Conservation (phyloP, 495 filamentous ascomycete species). For the Xylaria venustula region DNA sequence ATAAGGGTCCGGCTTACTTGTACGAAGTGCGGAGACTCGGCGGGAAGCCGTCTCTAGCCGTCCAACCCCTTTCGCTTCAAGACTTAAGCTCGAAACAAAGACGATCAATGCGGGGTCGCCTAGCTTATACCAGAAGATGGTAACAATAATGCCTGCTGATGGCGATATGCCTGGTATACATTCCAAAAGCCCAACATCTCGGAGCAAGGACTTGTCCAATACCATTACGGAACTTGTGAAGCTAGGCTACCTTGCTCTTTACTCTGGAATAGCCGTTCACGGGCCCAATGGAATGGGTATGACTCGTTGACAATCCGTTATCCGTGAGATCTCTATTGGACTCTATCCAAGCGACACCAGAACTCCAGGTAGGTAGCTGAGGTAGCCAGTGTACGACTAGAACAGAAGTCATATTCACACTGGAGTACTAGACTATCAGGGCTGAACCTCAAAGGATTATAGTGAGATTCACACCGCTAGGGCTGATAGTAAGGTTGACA, state of each 20-base stretch:
- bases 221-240: neutral
- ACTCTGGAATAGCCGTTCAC: neutral
- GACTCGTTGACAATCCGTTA: neutral
- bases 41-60: neutral
- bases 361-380: neutral
- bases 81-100: too few species aligned
- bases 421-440: neutral
- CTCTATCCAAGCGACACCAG: too few species aligned
- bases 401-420: too few species aligned
- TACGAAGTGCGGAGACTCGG: neutral
- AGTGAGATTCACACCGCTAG: neutral
- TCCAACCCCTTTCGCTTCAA: too few species aligned
- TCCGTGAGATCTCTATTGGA: neutral
- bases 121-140: too few species aligned
- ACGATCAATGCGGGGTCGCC: too few species aligned
- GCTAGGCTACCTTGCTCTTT: neutral
- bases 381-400: too few species aligned
- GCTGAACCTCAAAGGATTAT: neutral
- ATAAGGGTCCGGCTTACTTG: conserved; percentile 3
- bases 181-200: too few species aligned
- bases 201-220: too few species aligned
- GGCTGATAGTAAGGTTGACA: neutral
- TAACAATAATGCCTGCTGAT: too few species aligned
- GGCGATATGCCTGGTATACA: too few species aligned
- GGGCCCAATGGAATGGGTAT: neutral